A percentile compares a stretch with the other conserved stretches of the same genome.
Conservation (phyloP, 768 basidiomycete species). For the Kwoniella europaea region DNA sequence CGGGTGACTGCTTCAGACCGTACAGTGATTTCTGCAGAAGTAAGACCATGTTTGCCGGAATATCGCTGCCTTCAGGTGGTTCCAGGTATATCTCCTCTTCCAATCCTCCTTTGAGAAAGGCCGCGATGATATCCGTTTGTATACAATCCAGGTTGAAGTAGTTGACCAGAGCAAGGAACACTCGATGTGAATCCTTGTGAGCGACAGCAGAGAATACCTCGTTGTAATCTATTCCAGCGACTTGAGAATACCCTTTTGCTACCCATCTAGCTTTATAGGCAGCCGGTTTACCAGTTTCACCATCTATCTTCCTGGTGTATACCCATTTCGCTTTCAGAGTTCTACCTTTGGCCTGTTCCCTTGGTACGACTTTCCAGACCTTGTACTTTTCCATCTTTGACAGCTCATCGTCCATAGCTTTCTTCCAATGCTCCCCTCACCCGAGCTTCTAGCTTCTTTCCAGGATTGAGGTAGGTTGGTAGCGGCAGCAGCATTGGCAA, state of each 20-base stretch:
- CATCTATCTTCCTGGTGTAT: slow-evolving; percentile 50
- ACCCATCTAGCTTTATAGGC: slow-evolving; percentile 35
- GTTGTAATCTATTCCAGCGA: slow-evolving; percentile 24
- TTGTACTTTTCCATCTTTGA: slow-evolving; percentile 34
- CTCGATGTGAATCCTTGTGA: slow-evolving; percentile 16
- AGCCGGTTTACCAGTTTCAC: slow-evolving; percentile 37
- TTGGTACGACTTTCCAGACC: slow-evolving; percentile 48
- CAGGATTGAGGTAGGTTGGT: slow-evolving; percentile 3
- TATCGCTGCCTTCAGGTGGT: slow-evolving; percentile 14
- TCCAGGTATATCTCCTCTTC: slow-evolving; percentile 17
- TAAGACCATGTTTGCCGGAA: slow-evolving; percentile 8
- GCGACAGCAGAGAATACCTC: slow-evolving; percentile 32
- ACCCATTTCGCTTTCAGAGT: slow-evolving; percentile 58
- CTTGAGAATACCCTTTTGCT: slow-evolving; percentile 27
- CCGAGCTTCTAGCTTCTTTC: slow-evolving; percentile 14
- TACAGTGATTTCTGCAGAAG: slow-evolving; percentile 25
- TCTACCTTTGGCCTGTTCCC: slow-evolving; percentile 15
- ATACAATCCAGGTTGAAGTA: slow-evolving; percentile 19
- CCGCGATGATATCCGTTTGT: slow-evolving; percentile 27
- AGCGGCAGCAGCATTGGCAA: background rate
- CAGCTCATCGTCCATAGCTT: slow-evolving; percentile 49
- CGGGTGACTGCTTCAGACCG: slow-evolving; percentile 30
- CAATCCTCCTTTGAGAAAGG: slow-evolving; percentile 27
- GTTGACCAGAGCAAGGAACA: slow-evolving; percentile 24
- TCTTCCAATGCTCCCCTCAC: slow-evolving; percentile 35